Evolutionary conservation across 2,329 filamentous ascomycete species (phyloP), one percentile per base, ranked within the genome.

Genomic region (Didymella lethalis): DNA sequence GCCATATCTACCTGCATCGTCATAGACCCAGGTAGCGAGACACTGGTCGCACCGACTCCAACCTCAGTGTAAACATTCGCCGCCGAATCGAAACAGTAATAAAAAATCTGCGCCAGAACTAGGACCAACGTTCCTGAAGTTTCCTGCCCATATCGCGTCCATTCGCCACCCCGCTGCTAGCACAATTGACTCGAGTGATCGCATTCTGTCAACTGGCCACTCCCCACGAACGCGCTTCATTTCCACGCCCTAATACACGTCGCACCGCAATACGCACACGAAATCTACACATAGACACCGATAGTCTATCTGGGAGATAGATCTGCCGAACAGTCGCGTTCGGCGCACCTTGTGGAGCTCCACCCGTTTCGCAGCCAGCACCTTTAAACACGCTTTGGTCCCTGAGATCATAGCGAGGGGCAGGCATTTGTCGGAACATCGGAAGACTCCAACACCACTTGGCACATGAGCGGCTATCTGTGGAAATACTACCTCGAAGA

Each of bases 401-500:
- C 89, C 57, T 67, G 66, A 90, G 90, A 88, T 90, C 89, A 92
- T 88, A 91, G 92, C 91, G 90, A 96, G 92, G 92, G 89, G 90
- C 57, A 52, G 52, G 85, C 76, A 79, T 57, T 78, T 81, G 84
- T 81, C 80, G 84, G 86, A 82, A 81, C 79, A 79, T 77, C 74
- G 80, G 81, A 76, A 72, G 59, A 67, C 74, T 75, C 73, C 47
- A 64, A 68, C 64, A 63, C 62, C 54, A 66, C 63, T 69, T 66
- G 67, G 75, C 88, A 87, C 88, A 95, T 98, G 94, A 98, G 92
- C 89, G 90, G 93, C 83, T 87, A 90, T 86, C 88, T 99, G 79
- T 97, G 94, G 94, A 93, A 93, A 86, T 92, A 87, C 78, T 98
- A 94, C 79, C 90, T 96, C 84, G 90, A 97, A 88, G 91, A 97